Percentiles rank a stretch among this genome's conserved stretches.
These are phyloP conservation scores for Oemleria cerasiformis DNA, from an alignment of 306 rosid species.

Conservation along the genomic window DNA sequence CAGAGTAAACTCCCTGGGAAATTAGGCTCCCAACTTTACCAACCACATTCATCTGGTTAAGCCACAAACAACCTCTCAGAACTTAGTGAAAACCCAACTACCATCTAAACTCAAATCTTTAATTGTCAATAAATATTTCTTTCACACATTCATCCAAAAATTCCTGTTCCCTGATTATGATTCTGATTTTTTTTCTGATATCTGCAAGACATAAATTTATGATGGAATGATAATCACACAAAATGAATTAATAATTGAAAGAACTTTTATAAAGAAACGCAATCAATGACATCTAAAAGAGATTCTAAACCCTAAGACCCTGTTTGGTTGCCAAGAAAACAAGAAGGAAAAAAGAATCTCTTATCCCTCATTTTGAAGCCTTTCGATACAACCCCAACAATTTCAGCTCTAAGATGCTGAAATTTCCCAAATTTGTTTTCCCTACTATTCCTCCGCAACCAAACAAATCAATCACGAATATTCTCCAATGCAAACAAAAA, in stretches of 20 bases:
- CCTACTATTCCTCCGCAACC: background rate
- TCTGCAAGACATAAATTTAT: slow-evolving; percentile 32
- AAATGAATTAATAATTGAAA: slow-evolving; percentile 2
- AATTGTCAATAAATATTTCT: slow-evolving; percentile 7
- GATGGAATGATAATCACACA: slow-evolving; percentile 5
- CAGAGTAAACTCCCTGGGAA: slow-evolving; percentile 84
- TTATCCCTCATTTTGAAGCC: background rate
- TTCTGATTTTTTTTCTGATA: slow-evolving; percentile 29
- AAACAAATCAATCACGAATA: background rate
- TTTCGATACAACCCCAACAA: background rate
- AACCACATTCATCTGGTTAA: slow-evolving; percentile 74
- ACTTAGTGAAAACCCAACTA: slow-evolving; percentile 24
- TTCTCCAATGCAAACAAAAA: background rate
- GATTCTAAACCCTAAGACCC: slow-evolving; percentile 10
- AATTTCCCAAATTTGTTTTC: background rate
- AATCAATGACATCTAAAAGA: slow-evolving; percentile 9
- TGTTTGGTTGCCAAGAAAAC: slow-evolving; percentile 8
- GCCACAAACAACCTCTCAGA: slow-evolving; percentile 29
- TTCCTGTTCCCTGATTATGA: slow-evolving; percentile 21
- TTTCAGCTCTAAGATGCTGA: slow-evolving; percentile 8
- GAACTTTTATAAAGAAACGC: background rate
- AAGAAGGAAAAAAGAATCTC: background rate
- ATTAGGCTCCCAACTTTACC: slow-evolving; percentile 89
- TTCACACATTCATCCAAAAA: slow-evolving; percentile 18
- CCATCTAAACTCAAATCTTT: slow-evolving; percentile 30